These are phyloP conservation scores for Fraxinus albicans DNA, from an alignment of 305 asterid genomes.

Conservation along the genomic window DNA sequence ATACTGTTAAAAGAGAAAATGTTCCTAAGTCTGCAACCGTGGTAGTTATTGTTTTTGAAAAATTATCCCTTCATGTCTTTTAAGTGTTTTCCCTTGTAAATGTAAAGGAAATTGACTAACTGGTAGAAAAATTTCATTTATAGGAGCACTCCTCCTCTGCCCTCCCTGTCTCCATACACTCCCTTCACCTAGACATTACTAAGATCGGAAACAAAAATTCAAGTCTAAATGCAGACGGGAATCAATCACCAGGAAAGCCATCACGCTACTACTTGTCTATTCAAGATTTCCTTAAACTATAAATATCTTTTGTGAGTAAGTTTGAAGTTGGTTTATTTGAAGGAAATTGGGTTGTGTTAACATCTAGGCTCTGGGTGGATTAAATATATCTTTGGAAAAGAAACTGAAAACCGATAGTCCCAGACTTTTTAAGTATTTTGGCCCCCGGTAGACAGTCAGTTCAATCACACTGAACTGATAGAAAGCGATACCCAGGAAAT, in stretches of 20 bases:
- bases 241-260: background rate
- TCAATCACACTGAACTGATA: background rate
- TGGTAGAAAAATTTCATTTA: background rate
- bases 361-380: background rate
- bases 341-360: background rate
- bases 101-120: background rate
- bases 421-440: slow-evolving; percentile 14
- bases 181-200: background rate
- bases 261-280: background rate
- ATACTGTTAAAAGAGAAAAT: background rate
- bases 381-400: background rate
- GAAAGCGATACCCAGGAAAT: background rate
- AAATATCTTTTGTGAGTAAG: background rate
- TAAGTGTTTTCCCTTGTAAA: background rate
- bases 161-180: background rate
- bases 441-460: background rate
- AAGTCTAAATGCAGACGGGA: background rate
- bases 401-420: slow-evolving; percentile 1
- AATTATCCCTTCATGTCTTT: background rate
- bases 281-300: background rate
- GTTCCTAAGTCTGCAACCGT: background rate
- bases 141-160: background rate
- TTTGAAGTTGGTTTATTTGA: background rate
- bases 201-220: background rate
- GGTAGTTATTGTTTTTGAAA: background rate